Conservation (phyloP, 2,329 filamentous ascomycete genomes). For the Periconia sp. region DNA sequence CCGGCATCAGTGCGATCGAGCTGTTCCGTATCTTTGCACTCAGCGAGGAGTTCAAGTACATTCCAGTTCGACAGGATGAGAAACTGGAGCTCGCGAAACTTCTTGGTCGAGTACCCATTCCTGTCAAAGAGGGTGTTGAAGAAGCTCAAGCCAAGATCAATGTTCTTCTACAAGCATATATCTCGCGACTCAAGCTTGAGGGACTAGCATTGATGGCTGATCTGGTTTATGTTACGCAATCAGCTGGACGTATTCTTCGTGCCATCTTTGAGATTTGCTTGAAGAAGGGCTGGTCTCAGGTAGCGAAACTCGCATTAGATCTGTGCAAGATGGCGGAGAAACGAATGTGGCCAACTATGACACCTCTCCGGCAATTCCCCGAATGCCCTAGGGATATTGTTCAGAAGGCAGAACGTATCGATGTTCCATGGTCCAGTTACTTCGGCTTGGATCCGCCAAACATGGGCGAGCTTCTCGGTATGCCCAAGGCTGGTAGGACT, state of each 20-base stretch:
- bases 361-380: conserved; percentile 83
- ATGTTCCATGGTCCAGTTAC: conserved; percentile 90
- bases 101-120: conserved; percentile 85
- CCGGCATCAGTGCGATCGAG: conserved; percentile 89
- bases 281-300: conserved; percentile 93
- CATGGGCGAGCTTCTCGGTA: conserved; percentile 90
- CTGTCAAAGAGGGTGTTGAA: conserved; percentile 96
- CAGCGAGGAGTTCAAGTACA: conserved; percentile 98
- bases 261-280: conserved; percentile 97
- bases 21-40: conserved; percentile 95
- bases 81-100: conserved; percentile 95
- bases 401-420: conserved; percentile 90
- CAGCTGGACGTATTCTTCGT: conserved; percentile 90
- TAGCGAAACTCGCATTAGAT: conserved; percentile 88
- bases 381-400: conserved; percentile 81
- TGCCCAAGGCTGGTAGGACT: conserved; percentile 82
- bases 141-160: conserved; percentile 98
- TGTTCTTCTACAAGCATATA: conserved; percentile 93
- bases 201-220: conserved; percentile 96
- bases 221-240: conserved; percentile 98
- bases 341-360: conserved; percentile 99
- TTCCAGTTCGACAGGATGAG: conserved; percentile 95
- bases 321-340: conserved; percentile 99
- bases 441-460: conserved; percentile 95
- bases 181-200: conserved; percentile 90